phyloP scores from a whole-genome alignment of 306 rosid genomes.

The Cucurbita moschata region DNA sequence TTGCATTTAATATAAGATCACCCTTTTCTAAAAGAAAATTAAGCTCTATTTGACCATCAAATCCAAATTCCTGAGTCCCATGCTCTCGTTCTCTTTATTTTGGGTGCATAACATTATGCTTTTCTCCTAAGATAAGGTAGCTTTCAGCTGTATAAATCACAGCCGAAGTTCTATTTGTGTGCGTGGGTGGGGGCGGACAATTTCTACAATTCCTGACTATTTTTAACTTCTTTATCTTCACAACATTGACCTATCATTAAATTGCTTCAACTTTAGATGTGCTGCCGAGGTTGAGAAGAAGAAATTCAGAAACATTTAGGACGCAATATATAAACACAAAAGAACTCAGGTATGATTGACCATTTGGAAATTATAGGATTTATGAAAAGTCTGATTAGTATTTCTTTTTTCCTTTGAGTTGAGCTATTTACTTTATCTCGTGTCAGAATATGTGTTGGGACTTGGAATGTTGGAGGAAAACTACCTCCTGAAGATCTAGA shows the following conservation, averaged over 20 bases:
- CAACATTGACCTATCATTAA: neutral
- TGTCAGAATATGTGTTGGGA: slow-evolving; percentile 57
- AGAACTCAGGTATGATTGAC: slow-evolving; percentile 54
- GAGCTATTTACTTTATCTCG: slow-evolving; percentile 10
- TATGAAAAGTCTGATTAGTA: neutral
- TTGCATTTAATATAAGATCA: neutral
- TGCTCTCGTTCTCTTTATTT: neutral
- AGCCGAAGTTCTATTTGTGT: neutral
- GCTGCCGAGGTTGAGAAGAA: slow-evolving; percentile 64
- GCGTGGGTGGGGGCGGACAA: neutral
- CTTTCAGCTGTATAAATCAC: neutral
- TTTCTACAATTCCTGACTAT: neutral
- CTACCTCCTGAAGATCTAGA: slow-evolving; percentile 72
- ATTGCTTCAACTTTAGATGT: slow-evolving; percentile 23
- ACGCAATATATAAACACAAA: slow-evolving; percentile 57
- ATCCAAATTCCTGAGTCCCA: neutral
- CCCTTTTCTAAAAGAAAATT: neutral
- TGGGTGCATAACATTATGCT: neutral
- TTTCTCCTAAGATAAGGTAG: neutral
- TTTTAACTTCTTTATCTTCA: neutral
- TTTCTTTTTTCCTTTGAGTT: slow-evolving; percentile 6
- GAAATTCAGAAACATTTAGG: slow-evolving; percentile 72
- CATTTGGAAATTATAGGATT: neutral
- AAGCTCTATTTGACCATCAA: neutral
- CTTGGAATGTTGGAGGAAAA: slow-evolving; percentile 91